Evolutionary conservation across 768 basidiomycete genomes (phyloP), one percentile per base, ranked within the genome.

Genomic region (Psilocybe subaeruginosa): DNA sequence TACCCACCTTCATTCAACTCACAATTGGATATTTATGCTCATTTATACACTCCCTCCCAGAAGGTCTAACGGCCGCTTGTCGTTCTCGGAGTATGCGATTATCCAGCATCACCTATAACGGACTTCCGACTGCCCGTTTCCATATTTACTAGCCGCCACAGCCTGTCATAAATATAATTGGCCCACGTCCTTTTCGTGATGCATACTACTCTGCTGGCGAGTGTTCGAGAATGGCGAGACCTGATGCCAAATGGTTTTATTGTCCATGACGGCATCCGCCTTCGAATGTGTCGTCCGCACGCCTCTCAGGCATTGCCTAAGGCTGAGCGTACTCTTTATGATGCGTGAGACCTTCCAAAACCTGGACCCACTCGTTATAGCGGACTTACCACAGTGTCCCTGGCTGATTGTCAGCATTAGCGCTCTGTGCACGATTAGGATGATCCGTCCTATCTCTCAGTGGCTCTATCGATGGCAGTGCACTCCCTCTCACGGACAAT

Each of bases 381-480:
- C 41, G 41, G 41, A 43, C 41, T 5, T 43, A 12, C n/a, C 1
- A 8, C 8, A 5, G n/a, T 3, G 14, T 43, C 4, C 41, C 0
- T 43, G 41, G 7, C 8, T 16, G 37, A 12, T 16, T 12, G 41
- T 43, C 41, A 43, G 14, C 41, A 12, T 43, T 43, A 43, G 41
- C 49, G 49, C 49, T 30, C n/a, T 30, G 6, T 51, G 11, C n/a
- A 14, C 16, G 31, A 9, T 5, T 14, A 51, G 27, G 23, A 58
- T 52, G 57, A 51, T 58, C 49, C 49, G 57, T 14, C 57, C 37
- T 58, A 58, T 58, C 57, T 58, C 35, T 58, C 11, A 41, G n/a
- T 45, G 12, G n/a, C 5, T 23, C 5, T 30, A 43, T 47, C 55
- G 6, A 14, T 29, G 17, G 7, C 53, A 39, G 2, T 39, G 33